Base-by-base conservation (phyloP, 805 yeast species). In the Candida fluviatilis region DNA sequence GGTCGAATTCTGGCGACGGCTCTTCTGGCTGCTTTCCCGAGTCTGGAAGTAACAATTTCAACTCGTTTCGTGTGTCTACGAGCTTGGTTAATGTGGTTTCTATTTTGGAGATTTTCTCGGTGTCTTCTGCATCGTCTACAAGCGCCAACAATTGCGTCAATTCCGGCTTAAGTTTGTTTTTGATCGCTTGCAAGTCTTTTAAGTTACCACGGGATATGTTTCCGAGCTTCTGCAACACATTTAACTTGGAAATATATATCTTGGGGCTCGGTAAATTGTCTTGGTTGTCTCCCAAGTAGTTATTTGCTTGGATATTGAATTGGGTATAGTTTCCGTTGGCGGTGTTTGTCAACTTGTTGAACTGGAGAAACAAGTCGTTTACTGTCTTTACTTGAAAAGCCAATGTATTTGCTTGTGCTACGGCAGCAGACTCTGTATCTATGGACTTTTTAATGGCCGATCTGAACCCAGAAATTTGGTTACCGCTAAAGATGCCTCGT, bases 401-500 rank as follows among this genome's bases (percentile, higher is more conserved):
- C 14, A 63, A 17, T 15, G 35, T 10, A 2, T 21, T 17, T 5
- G 30, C 17, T 19, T 18, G 26, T 18, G 17, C 29, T 11, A 35
- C 18, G 14, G 11, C 12, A n/a, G 33, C 10, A 4, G 34, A 24
- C 11, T 45, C 49, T 5, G 64, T 30, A 1, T 60, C 63, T 8
- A 42, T 44, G 24, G 27, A 19, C 59, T 65, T 54, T 29, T 46
- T 39, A 6, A 33, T 33, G 24, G 35, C 35, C 4, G 35, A 33
- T 33, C 35, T n/a, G 18, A 33, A 33, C 21, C n/a, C 28, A 4
- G 40, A 38, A 34, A 67, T 64, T 24, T 62, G 64, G 5, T 37
- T 39, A 1, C 41, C 35, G 5, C 38, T 35, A 43, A 75, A 79
- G 1, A 81, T 70, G 12, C 51, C 51, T 36, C 87, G 56, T 31